Evolutionary conservation across 139 green algal species (phyloP), one percentile per base, ranked within the genome.

Genomic region (Chlamydomonas applanata): DNA sequence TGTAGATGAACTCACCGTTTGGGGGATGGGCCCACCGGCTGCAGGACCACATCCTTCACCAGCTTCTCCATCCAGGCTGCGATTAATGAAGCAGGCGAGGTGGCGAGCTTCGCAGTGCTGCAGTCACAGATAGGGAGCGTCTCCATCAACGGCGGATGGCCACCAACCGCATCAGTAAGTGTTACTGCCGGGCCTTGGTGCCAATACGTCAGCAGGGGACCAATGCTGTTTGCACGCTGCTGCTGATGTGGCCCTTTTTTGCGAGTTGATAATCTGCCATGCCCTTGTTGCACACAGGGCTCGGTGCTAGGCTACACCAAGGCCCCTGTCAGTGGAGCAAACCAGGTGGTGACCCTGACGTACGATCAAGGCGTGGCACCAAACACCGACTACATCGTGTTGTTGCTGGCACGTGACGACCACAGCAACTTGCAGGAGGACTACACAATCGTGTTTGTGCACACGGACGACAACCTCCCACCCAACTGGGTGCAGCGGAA

Each of bases 401-500:
- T 44, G 1, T 61, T 87, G 5, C 49, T 85, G 0, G 82, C 78
- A 0, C 40, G 29, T 0, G 82, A 87, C 66, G 2, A 40, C 0
- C 16, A 56, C 17, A 69, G 71, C 45, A 87, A 87, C 62, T 65
- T 80, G 40, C 82, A 85, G 71, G 25, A 25, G 5, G n/a, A 52
- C 0, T 74, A 78, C n/a, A 79, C 61, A 11, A 13, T 54, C 32
- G 52, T 79, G 69, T 7, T 33, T 1, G 44, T 82, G 0, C 71
- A 78, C 62, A 87, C 82, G 0, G 73, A 81, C 16, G 78, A 87
- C 69, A 81, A 84, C 62, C 34, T 76, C 7, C 75, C 78, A 4
- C 78, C 78, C 3, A 3, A 65, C 3, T 82, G 71, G 45, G 53
- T 87, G 32, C 4, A 36, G 0, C 53, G 78, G 11, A 22, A 45